Conservation (phyloP, 257 asterid genomes). For the Nicotiana tabacum region DNA sequence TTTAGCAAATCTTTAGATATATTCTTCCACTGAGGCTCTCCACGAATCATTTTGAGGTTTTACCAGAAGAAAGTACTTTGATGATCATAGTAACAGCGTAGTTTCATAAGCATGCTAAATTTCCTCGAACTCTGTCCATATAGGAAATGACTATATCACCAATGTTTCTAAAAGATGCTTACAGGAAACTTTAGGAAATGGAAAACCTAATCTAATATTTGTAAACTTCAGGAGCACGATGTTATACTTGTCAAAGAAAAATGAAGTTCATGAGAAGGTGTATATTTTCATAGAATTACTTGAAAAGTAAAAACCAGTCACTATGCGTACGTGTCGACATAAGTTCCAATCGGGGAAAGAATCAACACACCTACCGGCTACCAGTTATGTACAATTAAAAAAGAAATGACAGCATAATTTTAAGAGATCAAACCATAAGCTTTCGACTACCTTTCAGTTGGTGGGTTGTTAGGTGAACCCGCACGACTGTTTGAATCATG, state of each 20-base stretch:
- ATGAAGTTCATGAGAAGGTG: not conserved
- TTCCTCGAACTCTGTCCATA: not conserved
- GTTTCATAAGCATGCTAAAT: not conserved
- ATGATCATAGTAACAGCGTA: not conserved
- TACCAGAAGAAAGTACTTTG: not conserved
- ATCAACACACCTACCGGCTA: not conserved
- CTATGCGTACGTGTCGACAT: not conserved
- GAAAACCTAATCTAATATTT: not conserved
- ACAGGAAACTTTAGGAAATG: not conserved
- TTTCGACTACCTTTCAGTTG: conserved; percentile 18
- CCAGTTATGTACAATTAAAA: conserved; percentile 2
- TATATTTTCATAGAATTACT: not conserved
- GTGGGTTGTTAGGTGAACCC: conserved; percentile 21
- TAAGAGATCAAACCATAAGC: not conserved
- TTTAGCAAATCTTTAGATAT: not conserved
- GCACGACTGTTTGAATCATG: conserved; percentile 17
- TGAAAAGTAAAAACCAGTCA: not conserved
- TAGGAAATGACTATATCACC: not conserved
- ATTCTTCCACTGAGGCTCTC: not conserved
- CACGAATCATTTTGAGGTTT: not conserved
- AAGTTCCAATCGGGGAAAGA: not conserved
- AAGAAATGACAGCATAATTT: not conserved
- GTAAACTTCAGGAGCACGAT: not conserved
- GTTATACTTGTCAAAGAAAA: not conserved
- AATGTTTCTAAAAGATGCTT: not conserved